Percentiles rank a stretch among this genome's conserved stretches.
Evolutionary conservation across 2,329 filamentous ascomycete genomes (phyloP).

Genomic region (Aspergillus sojae): DNA sequence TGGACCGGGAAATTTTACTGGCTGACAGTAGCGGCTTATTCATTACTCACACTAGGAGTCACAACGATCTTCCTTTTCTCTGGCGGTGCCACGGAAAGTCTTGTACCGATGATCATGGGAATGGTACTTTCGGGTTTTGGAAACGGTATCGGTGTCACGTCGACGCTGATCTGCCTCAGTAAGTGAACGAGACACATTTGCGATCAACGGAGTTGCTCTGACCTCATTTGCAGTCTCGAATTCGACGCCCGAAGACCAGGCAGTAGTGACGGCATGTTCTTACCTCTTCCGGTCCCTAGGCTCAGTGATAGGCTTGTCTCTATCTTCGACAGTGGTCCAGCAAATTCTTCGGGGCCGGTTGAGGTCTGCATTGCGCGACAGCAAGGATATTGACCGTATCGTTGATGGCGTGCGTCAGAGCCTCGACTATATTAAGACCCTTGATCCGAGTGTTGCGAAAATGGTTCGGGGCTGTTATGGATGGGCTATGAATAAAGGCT

Average conservation of each 20-base stretch:
- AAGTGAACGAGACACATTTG: slow-evolving; percentile 26
- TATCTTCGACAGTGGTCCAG: slow-evolving; percentile 72
- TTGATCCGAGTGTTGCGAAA: slow-evolving; percentile 62
- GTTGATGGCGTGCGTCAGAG: slow-evolving; percentile 70
- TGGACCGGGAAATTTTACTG: slow-evolving; percentile 71
- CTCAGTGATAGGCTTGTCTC: slow-evolving; percentile 66
- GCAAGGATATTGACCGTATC: slow-evolving; percentile 65
- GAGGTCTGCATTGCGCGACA: slow-evolving; percentile 55
- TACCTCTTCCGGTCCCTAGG: slow-evolving; percentile 80
- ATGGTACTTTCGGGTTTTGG: slow-evolving; percentile 58
- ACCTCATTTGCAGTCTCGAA: slow-evolving; percentile 61
- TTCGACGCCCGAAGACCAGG: slow-evolving; percentile 66
- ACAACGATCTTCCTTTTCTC: slow-evolving; percentile 60
- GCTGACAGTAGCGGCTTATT: slow-evolving; percentile 64
- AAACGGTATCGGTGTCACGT: slow-evolving; percentile 67
- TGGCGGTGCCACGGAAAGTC: slow-evolving; percentile 55
- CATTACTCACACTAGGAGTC: slow-evolving; percentile 57
- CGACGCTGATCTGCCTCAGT: slow-evolving; percentile 69
- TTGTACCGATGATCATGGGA: slow-evolving; percentile 58
- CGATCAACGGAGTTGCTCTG: slow-evolving; percentile 5
- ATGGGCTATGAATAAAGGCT: slow-evolving; percentile 55
- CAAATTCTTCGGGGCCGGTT: slow-evolving; percentile 65
- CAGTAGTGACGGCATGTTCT: slow-evolving; percentile 75
- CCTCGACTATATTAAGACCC: slow-evolving; percentile 66
- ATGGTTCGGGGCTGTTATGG: slow-evolving; percentile 71